Base-by-base conservation (phyloP, 768 basidiomycete species). In the Tephrocybe sp. region DNA sequence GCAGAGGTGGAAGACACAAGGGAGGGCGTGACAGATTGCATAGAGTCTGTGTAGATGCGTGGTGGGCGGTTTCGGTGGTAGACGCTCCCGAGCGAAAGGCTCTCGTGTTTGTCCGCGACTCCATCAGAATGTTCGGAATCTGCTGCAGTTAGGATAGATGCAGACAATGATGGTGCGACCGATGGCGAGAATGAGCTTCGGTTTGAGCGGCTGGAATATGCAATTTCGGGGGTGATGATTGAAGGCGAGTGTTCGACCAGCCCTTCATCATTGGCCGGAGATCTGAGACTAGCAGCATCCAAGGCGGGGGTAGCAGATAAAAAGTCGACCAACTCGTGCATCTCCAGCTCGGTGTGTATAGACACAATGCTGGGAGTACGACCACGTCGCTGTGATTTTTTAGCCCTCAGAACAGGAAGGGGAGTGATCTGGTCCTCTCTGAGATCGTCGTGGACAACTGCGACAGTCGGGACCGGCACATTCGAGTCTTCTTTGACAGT, bases 261-360 rank as follows among this genome's bases (percentile, higher is more conserved):
- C 15, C 26, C 24, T 12, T 48, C 42, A 15, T 39, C 39, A 15
- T 53, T 36, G 9, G 16, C 21, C 9, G 26, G 41, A 13, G 24
- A 9, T 3, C 12, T 49, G n/a, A 50, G 18, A 15, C 46, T 35
- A 19, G 45, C 37, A 38, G 40, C 24, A 31, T 54, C 44, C 6
- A 32, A 43, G 22, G 26, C 31, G 21, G 56, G 25, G n/a, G 56
- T 50, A 11, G 70, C 66, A 9, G 73, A 68, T 49, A 82, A 67
- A 34, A 79, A 62, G 24, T 79, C 79, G 1, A 75, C 73, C 39
- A 82, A 63, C n/a, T 73, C 76, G n/a, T 69, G 60, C 12, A 82
- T 69, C 51, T 82, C 80, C 25, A 64, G 57, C 41, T 82, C 80
- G 9, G 79, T 78, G 11, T 69, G 64, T 6, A 72, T 61, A 3